Conservation (phyloP, 2,329 filamentous ascomycete species). For the Botrytis medusae region DNA sequence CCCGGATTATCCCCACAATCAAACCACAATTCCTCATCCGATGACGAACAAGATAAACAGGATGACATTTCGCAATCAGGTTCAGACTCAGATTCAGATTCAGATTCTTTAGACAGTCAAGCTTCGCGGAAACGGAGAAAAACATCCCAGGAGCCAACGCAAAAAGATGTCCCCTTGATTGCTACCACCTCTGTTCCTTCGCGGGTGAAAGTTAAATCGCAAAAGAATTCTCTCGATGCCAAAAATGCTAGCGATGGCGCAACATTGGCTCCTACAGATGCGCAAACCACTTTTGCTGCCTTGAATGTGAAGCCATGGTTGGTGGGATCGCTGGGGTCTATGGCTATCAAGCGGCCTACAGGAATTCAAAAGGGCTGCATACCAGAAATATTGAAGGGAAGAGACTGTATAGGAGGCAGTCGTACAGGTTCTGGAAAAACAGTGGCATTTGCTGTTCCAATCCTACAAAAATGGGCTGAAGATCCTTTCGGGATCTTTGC, state of each 20-base stretch:
- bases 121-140: slow-evolving; percentile 39
- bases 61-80: slow-evolving; percentile 10
- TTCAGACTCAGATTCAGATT: slow-evolving; percentile 19
- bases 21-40: slow-evolving; percentile 17
- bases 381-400: slow-evolving; percentile 84
- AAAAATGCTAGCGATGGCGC: slow-evolving; percentile 25
- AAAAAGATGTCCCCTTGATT: slow-evolving; percentile 28
- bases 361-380: slow-evolving; percentile 93
- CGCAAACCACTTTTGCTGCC: slow-evolving; percentile 66
- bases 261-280: slow-evolving; percentile 54
- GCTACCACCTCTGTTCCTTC: slow-evolving; percentile 34
- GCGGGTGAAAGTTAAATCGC: slow-evolving; percentile 33
- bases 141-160: slow-evolving; percentile 27
- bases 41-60: slow-evolving; percentile 3
- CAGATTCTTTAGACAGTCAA: slow-evolving; percentile 39
- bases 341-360: slow-evolving; percentile 86
- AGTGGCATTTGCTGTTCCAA: slow-evolving; percentile 90
- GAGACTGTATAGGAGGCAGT: slow-evolving; percentile 93
- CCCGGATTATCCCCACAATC: slow-evolving; percentile 9
- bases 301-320: slow-evolving; percentile 83
- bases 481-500: slow-evolving; percentile 92
- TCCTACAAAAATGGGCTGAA: slow-evolving; percentile 88
- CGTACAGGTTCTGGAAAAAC: slow-evolving; percentile 97
- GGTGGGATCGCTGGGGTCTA: slow-evolving; percentile 69
- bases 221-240: slow-evolving; percentile 2